Conservation (phyloP, 495 filamentous ascomycete genomes). For the Penicillium lividum region DNA sequence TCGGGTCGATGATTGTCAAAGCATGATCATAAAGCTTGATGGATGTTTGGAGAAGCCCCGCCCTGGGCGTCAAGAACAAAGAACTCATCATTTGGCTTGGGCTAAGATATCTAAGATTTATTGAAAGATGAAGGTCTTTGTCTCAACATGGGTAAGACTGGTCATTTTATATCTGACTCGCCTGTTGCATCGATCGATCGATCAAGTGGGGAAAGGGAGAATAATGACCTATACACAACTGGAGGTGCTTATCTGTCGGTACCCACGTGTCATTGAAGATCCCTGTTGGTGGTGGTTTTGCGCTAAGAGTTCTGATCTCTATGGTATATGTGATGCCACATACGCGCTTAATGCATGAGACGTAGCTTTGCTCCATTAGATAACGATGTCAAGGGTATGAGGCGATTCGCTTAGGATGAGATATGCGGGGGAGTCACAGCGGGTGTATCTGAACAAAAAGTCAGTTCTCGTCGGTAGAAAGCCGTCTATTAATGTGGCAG, state of each 20-base stretch:
- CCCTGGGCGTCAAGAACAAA: background rate
- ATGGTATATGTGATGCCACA: background rate
- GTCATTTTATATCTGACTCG: background rate
- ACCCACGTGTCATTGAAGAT: background rate
- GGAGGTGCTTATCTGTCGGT: background rate
- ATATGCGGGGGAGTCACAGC: background rate
- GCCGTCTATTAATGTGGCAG: too few species aligned
- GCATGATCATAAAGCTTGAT: background rate
- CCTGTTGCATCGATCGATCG: background rate
- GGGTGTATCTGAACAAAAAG: too few species aligned
- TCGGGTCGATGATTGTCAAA: background rate
- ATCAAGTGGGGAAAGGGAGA: background rate
- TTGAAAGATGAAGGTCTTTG: background rate
- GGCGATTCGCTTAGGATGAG: background rate
- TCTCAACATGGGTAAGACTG: background rate
- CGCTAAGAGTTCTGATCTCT: background rate
- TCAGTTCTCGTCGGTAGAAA: too few species aligned
- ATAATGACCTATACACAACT: background rate
- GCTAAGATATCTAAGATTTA: too few species aligned
- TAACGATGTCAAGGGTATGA: background rate
- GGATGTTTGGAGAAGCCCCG: background rate
- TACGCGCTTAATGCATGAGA: background rate
- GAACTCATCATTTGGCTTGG: background rate
- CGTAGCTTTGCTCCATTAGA: background rate
- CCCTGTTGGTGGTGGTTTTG: background rate